Evolutionary conservation across 345 rosid genomes (phyloP).

Genomic region (Viola odorata): DNA sequence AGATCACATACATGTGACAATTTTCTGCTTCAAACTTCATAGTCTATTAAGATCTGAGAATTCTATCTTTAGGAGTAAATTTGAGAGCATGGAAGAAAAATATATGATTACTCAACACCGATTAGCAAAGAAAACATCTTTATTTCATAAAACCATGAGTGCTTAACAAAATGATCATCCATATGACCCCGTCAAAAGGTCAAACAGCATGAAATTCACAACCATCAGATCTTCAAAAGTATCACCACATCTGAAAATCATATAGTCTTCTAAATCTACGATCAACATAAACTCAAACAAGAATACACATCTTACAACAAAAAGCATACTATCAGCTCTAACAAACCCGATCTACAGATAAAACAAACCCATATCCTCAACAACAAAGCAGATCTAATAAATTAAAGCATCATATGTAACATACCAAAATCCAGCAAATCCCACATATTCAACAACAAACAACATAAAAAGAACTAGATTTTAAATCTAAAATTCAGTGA

Average conservation of each 20-base stretch:
- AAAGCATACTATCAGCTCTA: not conserved
- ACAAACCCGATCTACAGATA: constrained; percentile 6
- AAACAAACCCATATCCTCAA: not conserved
- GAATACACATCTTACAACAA: not conserved
- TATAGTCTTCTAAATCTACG: not conserved
- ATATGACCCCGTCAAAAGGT: no score
- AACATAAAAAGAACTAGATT: not conserved
- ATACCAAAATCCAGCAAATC: not conserved
- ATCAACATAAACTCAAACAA: not conserved
- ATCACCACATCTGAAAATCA: no score
- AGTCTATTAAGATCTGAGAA: not conserved
- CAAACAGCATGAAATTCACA: no score
- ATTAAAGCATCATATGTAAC: not conserved
- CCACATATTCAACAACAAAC: not conserved
- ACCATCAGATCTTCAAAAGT: no score
- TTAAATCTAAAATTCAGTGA: not conserved
- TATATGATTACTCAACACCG: no score
- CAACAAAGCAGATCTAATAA: not conserved
- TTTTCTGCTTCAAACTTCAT: not conserved
- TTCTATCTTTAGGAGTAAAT: not conserved
- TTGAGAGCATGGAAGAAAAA: not conserved
- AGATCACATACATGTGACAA: no score
- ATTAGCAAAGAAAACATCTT: no score
- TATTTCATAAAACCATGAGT: no score
- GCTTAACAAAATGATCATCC: no score